phyloP scores from a whole-genome alignment of 495 filamentous ascomycete genomes.

The Xylaria scruposa region DNA sequence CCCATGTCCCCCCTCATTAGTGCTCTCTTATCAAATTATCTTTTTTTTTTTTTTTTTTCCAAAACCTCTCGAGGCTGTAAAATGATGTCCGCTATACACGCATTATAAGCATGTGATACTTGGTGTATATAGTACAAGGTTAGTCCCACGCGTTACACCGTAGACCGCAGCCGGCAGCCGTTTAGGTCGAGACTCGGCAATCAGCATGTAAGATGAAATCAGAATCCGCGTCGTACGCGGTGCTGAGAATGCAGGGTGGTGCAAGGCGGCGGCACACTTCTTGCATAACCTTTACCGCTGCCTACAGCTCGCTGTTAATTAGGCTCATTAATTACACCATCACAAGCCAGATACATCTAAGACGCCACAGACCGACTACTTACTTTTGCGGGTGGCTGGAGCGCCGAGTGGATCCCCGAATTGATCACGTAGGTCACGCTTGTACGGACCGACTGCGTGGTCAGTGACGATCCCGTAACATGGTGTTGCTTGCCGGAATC shows the following conservation, averaged over 20 bases:
- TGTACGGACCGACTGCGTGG: background rate
- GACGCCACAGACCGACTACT: background rate
- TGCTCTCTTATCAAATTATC: background rate
- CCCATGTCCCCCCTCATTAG: too few relatives aligned
- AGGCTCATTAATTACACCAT: background rate
- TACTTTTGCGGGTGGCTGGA: constrained; percentile 3
- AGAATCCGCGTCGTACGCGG: background rate
- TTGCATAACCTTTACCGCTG: background rate
- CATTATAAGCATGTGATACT: background rate
- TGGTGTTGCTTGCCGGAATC: background rate
- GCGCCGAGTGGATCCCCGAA: constrained; percentile 25
- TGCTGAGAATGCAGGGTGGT: background rate
- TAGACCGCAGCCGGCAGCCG: background rate
- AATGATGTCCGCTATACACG: background rate
- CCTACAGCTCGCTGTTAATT: background rate
- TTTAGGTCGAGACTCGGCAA: background rate
- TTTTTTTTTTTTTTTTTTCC: background rate
- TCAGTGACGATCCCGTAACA: background rate
- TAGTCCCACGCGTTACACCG: background rate
- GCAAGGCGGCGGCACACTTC: constrained; percentile 9
- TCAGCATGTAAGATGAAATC: background rate
- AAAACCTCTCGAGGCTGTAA: background rate
- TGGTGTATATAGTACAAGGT: background rate
- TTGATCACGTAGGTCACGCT: background rate
- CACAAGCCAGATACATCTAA: background rate